Conservation (phyloP, 1,284 basidiomycete species). For the Cryptococcus sp. region DNA sequence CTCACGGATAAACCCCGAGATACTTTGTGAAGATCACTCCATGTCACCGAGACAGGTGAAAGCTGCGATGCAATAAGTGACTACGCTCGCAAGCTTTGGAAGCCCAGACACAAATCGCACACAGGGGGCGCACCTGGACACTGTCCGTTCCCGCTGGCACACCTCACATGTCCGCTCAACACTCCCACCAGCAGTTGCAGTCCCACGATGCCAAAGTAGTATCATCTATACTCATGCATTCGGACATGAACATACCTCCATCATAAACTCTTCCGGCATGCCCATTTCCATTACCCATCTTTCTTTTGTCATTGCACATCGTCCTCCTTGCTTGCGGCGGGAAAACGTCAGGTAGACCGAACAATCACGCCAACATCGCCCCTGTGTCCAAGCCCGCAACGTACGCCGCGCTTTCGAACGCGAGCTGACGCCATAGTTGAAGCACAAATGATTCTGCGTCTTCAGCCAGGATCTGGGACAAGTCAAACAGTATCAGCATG, state of each 20-base stretch:
- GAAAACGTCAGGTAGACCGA: too few species aligned
- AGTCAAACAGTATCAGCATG: background rate
- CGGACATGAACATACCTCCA: conserved; percentile 12
- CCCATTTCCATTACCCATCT: background rate
- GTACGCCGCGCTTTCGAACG: conserved; percentile 63
- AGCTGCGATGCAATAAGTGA: too few species aligned
- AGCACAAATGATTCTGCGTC: conserved; percentile 75
- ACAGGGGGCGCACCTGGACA: too few species aligned
- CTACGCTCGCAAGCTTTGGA: too few species aligned
- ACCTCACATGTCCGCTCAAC: too few species aligned
- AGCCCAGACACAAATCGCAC: too few species aligned
- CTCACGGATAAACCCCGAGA: too few species aligned
- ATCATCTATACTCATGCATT: conserved; percentile 2
- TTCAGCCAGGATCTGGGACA: conserved; percentile 76
- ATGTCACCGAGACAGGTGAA: too few species aligned
- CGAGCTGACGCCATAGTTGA: conserved; percentile 80
- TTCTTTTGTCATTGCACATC: background rate
- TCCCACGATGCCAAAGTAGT: too few species aligned
- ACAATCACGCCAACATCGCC: conserved; percentile 25
- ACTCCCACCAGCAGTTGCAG: too few species aligned
- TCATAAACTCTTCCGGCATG: background rate
- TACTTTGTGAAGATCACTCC: too few species aligned
- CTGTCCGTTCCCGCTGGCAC: too few species aligned
- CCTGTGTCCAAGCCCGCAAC: conserved; percentile 33
- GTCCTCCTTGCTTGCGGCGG: background rate